phyloP scores from a whole-genome alignment of 257 asterid genomes.

The Capsicum pubescens region DNA sequence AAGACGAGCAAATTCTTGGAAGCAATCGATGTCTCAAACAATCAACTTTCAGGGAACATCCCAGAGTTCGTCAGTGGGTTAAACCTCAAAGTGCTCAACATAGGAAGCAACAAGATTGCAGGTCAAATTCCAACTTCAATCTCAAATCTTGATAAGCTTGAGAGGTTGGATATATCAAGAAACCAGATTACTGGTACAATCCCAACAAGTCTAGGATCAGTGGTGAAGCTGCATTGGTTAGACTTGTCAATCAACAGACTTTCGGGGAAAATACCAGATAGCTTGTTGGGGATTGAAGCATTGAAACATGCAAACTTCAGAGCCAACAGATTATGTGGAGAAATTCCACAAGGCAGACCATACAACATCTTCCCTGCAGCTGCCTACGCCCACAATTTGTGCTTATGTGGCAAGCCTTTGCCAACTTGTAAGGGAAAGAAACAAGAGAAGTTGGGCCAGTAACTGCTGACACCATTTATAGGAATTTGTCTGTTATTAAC shows the following conservation, averaged over 20 bases:
- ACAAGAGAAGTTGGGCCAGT: conserved; percentile 57
- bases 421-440: conserved; percentile 65
- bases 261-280: conserved; percentile 66
- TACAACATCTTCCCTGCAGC: conserved; percentile 61
- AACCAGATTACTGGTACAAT: conserved; percentile 77
- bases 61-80: conserved; percentile 58
- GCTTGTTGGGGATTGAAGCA: conserved; percentile 58
- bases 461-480: conserved; percentile 60
- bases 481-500: conserved; percentile 44
- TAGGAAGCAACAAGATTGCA: conserved; percentile 69
- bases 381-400: conserved; percentile 78
- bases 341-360: conserved; percentile 88
- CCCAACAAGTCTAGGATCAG: conserved; percentile 62
- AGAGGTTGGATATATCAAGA: conserved; percentile 71
- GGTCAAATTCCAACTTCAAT: conserved; percentile 78
- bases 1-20: conserved; percentile 65
- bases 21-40: conserved; percentile 63
- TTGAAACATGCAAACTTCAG: conserved; percentile 77
- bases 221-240: conserved; percentile 76
- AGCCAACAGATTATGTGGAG: conserved; percentile 79
- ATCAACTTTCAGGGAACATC: conserved; percentile 66
- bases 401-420: conserved; percentile 89
- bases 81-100: conserved; percentile 61
- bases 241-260: conserved; percentile 71
- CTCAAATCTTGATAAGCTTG: conserved; percentile 60